phyloP scores from a whole-genome alignment of 345 rosid species.

The Erodium maritimum region DNA sequence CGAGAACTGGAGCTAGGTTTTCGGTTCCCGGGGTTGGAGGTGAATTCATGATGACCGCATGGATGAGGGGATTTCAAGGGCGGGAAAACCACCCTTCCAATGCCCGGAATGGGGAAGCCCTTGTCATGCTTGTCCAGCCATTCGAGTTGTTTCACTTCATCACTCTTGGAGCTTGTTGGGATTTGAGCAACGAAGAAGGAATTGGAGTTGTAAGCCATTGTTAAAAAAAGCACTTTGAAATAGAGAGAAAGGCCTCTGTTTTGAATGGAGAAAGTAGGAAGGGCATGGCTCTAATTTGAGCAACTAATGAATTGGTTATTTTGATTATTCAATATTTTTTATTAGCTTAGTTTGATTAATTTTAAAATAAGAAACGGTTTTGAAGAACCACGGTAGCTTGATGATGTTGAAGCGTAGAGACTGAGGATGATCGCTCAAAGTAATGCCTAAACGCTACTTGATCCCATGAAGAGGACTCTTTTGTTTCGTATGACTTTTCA shows the following conservation, averaged over 20 bases:
- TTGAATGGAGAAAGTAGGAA: constrained; percentile 4
- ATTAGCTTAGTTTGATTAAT: too few relatives aligned
- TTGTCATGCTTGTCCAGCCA: constrained; percentile 25
- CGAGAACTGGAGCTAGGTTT: constrained; percentile 28
- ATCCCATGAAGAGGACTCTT: too few relatives aligned
- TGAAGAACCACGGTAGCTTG: too few relatives aligned
- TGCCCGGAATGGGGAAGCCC: constrained; percentile 48
- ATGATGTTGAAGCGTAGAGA: too few relatives aligned
- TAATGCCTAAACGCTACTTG: too few relatives aligned
- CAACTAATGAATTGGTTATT: too few relatives aligned
- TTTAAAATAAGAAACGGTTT: too few relatives aligned
- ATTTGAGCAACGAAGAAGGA: constrained; percentile 18
- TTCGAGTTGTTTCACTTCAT: constrained; percentile 49
- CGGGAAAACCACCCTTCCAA: constrained; percentile 50
- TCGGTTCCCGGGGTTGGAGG: constrained; percentile 61
- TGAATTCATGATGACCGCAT: constrained; percentile 32
- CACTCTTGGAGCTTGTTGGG: constrained; percentile 21
- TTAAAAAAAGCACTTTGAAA: background rate
- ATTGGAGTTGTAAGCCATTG: constrained; percentile 24
- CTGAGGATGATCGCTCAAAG: too few relatives aligned
- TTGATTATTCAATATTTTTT: too few relatives aligned
- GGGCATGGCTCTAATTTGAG: constrained; percentile 9
- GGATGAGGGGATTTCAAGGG: constrained; percentile 23
- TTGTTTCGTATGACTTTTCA: too few relatives aligned
- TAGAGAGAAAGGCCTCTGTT: background rate